These are phyloP conservation scores for Periglandula ipomoeae DNA, from an alignment of 2,329 filamentous ascomycete genomes.

Conservation along the genomic window DNA sequence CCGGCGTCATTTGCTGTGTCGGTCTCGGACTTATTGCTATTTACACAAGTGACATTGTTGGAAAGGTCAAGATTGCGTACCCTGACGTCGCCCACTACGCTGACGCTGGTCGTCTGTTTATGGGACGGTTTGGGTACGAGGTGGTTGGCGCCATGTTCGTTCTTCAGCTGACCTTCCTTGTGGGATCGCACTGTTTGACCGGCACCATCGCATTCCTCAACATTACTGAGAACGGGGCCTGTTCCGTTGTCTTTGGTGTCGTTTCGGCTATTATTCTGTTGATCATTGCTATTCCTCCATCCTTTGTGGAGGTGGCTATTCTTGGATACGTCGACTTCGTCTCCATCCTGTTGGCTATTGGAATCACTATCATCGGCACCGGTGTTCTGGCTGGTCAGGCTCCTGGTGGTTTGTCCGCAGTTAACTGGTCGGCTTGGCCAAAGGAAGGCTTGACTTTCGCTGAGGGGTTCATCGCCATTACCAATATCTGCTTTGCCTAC, in stretches of 20 bases:
- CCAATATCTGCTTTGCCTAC: constrained; percentile 66
- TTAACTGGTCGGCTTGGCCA: constrained; percentile 37
- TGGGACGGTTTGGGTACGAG: constrained; percentile 51
- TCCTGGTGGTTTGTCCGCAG: constrained; percentile 21
- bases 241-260: constrained; percentile 35
- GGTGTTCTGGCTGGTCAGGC: constrained; percentile 33
- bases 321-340: constrained; percentile 47
- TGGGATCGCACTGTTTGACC: constrained; percentile 62
- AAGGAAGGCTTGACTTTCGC: constrained; percentile 36
- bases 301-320: constrained; percentile 39
- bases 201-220: constrained; percentile 61
- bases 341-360: constrained; percentile 54
- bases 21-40: constrained; percentile 36
- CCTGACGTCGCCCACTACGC: constrained; percentile 57
- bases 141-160: constrained; percentile 52
- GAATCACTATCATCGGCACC: constrained; percentile 58
- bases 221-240: constrained; percentile 45
- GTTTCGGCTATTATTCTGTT: constrained; percentile 37
- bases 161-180: constrained; percentile 59
- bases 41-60: constrained; percentile 38
- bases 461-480: constrained; percentile 50
- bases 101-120: constrained; percentile 55
- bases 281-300: constrained; percentile 36
- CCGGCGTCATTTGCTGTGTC: constrained; percentile 33
- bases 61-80: constrained; percentile 37